Conservation (phyloP, 306 rosid genomes). For the Prunus padus region DNA sequence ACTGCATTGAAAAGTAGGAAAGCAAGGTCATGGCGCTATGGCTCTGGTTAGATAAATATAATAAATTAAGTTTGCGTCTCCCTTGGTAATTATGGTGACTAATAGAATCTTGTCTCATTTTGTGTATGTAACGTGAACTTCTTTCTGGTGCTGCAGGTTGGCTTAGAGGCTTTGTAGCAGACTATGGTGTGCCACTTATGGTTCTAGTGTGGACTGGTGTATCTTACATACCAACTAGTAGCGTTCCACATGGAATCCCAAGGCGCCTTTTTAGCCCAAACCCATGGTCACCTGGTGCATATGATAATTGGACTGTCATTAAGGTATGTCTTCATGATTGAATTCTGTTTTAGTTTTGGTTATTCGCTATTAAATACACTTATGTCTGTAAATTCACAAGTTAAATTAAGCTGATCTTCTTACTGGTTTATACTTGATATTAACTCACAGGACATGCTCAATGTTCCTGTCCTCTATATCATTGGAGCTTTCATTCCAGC, state of each 20-base stretch:
- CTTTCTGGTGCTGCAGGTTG: constrained; percentile 50
- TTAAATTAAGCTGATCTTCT: neutral
- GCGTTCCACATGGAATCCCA: constrained; percentile 83
- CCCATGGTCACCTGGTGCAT: constrained; percentile 99
- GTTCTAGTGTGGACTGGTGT: constrained; percentile 90
- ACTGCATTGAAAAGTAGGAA: constrained; percentile 86
- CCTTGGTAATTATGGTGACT: neutral
- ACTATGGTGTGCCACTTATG: constrained; percentile 98
- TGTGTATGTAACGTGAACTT: neutral
- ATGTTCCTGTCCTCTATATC: constrained; percentile 80
- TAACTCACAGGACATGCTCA: constrained; percentile 69
- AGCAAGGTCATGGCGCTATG: constrained; percentile 98
- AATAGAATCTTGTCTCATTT: neutral
- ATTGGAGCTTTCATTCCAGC: constrained; percentile 98
- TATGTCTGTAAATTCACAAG: neutral
- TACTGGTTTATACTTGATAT: neutral
- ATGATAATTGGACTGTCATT: constrained; percentile 90
- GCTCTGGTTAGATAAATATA: constrained; percentile 54
- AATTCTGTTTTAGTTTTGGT: neutral
- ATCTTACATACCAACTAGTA: constrained; percentile 74
- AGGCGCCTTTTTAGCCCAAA: constrained; percentile 95
- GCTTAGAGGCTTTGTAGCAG: constrained; percentile 84
- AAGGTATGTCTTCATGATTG: constrained; percentile 48
- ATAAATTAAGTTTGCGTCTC: neutral
- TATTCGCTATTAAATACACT: neutral